Base-by-base conservation (phyloP, 2,329 filamentous ascomycete genomes). In the Aspergillus japonicus region DNA sequence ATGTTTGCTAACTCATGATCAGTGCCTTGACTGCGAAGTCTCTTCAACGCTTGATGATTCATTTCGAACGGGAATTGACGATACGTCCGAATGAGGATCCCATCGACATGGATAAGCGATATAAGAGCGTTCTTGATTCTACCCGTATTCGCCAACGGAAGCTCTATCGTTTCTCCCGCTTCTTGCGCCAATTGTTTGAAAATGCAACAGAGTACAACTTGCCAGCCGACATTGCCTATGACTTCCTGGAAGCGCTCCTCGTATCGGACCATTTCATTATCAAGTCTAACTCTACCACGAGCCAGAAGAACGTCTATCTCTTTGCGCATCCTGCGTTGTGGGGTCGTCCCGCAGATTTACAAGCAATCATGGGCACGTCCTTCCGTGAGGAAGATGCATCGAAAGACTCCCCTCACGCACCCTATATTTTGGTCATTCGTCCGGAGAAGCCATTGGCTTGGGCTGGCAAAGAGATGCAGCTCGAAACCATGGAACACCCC, bases 171-270 rank as follows among this genome's bases (percentile, higher is more conserved):
- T 98, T 98, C 77, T 95, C 91, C 19, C 87, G 92, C 65, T 91
- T 96, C 73, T 78, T 99, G 57, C 93, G 90, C 68, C 91, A 96
- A 71, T 88, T 94, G 60, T 99, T 99, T 70, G 95, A 99, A 75
- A 98, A 99, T 71, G 91, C 91, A 5, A 96, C 92, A 10, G 95
- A 99, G 75, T 96, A 95, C 76, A 96, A 91, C 74, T 89, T 98
- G 70, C 80, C 85, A 4, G 82, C 85, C 8, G 87, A 90, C 33
- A 84, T 85, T 62, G 82, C 96, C 62, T 87, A 88, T 60, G 87
- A 90, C 42, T 84, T 99, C 29, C 90, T 93, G 64, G 90, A 96
- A 66, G 86, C 91, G 24, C 83, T 99, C 8, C 86, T 91, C 12
- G 82, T 89, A 47, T 89, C 91, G 0, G 91, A 91, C 3, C 95